Conservation (phyloP, 108 stramenopile genomes). For the Cyclotella sp. region DNA sequence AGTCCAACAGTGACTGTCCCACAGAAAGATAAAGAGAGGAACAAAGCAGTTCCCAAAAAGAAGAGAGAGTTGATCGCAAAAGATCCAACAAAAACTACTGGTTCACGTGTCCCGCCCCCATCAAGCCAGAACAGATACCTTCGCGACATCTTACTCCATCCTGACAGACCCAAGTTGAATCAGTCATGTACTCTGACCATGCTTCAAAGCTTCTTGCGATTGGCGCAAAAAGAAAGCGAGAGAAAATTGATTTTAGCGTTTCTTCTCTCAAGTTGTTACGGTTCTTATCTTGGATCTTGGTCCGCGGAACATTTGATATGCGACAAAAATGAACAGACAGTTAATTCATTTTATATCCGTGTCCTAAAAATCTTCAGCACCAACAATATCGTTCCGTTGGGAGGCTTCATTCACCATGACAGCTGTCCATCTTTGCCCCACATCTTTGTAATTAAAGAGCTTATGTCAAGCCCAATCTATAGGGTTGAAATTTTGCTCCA, state of each 20-base stretch:
- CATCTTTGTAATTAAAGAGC: conserved; percentile 27
- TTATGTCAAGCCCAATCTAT: conserved; percentile 21
- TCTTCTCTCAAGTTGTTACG: conserved; percentile 29
- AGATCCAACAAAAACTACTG: conserved; percentile 9
- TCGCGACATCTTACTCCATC: conserved; percentile 16
- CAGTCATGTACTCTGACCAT: conserved; percentile 34
- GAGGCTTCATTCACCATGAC: not conserved
- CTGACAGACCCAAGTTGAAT: conserved; percentile 23
- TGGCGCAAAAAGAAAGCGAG: conserved; percentile 6
- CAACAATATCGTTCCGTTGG: conserved; percentile 1
- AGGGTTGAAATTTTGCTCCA: conserved; percentile 28
- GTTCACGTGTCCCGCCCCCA: conserved; percentile 1
- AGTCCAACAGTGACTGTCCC: not conserved
- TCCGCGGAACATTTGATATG: conserved; percentile 25
- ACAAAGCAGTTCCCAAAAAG: conserved; percentile 9
- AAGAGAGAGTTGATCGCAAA: conserved; percentile 10
- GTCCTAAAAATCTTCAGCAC: conserved; percentile 15
- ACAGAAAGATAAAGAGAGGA: conserved; percentile 20
- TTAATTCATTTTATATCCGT: conserved; percentile 19
- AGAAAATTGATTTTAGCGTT: conserved; percentile 4
- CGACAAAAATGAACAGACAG: conserved; percentile 19
- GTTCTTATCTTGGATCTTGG: conserved; percentile 18
- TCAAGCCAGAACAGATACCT: conserved; percentile 24
- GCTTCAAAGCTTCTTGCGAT: conserved; percentile 19
- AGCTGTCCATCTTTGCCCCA: not conserved